phyloP scores from a whole-genome alignment of 1,284 basidiomycete genomes.

The Trichosporon inkin region DNA sequence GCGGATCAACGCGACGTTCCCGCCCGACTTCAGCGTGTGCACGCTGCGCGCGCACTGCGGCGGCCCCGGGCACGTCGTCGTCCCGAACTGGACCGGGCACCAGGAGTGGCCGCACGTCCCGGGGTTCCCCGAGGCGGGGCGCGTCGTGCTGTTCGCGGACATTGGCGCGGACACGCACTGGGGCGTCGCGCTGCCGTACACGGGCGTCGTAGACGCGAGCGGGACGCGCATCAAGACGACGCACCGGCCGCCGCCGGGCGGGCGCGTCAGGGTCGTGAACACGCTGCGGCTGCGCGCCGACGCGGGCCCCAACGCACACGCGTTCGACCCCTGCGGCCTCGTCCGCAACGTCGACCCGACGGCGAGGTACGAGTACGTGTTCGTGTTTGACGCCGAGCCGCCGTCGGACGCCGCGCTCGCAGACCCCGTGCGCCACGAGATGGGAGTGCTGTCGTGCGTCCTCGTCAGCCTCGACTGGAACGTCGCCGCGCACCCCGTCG shows the following conservation, averaged over 20 bases:
- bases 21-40: neutral
- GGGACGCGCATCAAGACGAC: neutral
- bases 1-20: constrained; percentile 1
- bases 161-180: neutral
- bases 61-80: neutral
- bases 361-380: constrained; percentile 3
- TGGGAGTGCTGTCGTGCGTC: neutral
- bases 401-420: neutral
- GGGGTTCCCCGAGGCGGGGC: neutral
- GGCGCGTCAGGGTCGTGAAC: neutral
- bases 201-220: neutral
- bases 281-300: neutral
- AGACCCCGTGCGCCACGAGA: neutral
- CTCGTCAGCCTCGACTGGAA: neutral
- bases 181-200: constrained; percentile 1
- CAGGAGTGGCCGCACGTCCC: neutral
- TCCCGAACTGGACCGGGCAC: neutral
- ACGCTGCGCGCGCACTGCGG: neutral
- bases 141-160: neutral
- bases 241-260: neutral
- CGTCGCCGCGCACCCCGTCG: neutral
- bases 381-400: neutral
- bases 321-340: neutral
- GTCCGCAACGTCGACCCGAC: neutral
- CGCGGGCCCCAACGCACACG: neutral